Evolutionary conservation across 2,329 filamentous ascomycete genomes (phyloP), one percentile per base, ranked within the genome.

Genomic region (Aspergillus uvarum): DNA sequence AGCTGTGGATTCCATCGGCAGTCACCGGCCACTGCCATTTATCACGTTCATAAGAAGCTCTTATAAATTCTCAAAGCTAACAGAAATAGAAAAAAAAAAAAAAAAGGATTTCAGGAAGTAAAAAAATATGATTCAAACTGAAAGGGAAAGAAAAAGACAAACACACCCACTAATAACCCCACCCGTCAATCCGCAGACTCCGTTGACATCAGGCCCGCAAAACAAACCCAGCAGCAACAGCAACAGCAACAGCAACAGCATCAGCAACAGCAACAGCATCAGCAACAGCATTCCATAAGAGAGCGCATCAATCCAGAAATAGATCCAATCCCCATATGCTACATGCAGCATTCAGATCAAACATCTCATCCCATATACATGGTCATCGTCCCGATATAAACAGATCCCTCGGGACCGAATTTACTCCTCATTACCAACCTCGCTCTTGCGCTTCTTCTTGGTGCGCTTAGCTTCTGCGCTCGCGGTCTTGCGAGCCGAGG

Each of bases 391-490:
- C 38, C 38, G 16, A 19, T 42, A 42, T 42, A 42, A 42, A 42
- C 38, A 19, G 38, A 42, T 42, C 11, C 14, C 22, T 26, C n/a
- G 21, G n/a, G 24, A 31, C 7, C 10, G 14, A 50, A 56, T 53
- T 65, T 65, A 71, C 56, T 71, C 68, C 14, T 69, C 65, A 26
- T 32, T 62, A 31, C 49, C 67, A 38, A 64, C 73, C 62, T 79
- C 77, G 65, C 78, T 80, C 77, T 80, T 80, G 64, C 77, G 74
- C 77, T 81, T 82, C 74, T 81, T 82, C 66, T 72, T 74, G 42
- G 66, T 68, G 64, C 74, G 74, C 68, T 76, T 77, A 47, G 57
- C 61, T 19, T 77, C 74, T 2, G 67, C 65, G 4, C 63, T 67
- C 48, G 71, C 69, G 14, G 70, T 60, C 54, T 76, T 74, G 51